Conservation (phyloP, 2,329 filamentous ascomycete genomes). For the Cercospora zeae-maydis region DNA sequence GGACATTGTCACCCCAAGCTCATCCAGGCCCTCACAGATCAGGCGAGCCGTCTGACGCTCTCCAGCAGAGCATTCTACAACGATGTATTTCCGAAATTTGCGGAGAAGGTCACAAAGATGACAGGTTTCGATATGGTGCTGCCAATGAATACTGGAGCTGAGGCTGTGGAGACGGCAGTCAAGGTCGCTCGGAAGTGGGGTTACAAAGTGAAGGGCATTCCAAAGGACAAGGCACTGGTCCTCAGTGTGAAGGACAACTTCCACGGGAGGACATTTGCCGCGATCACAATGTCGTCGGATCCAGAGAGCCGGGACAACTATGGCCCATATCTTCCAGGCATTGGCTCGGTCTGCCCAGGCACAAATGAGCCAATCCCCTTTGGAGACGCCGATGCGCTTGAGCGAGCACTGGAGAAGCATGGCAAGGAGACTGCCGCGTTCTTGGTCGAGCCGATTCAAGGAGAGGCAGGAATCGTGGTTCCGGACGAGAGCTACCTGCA, state of each 20-base stretch:
- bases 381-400: constrained; percentile 78
- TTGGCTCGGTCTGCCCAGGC: constrained; percentile 71
- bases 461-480: constrained; percentile 94
- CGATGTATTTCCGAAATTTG: constrained; percentile 94
- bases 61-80: constrained; percentile 97
- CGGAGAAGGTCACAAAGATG: constrained; percentile 80
- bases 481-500: constrained; percentile 84
- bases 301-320: constrained; percentile 96
- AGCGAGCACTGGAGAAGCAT: constrained; percentile 72
- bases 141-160: constrained; percentile 96
- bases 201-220: constrained; percentile 91
- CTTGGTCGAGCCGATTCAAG: constrained; percentile 94
- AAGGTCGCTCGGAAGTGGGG: constrained; percentile 98
- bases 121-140: constrained; percentile 98
- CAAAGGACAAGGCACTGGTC: constrained; percentile 76
- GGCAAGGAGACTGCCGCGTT: constrained; percentile 86
- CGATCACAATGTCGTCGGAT: constrained; percentile 92
- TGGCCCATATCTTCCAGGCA: constrained; percentile 86
- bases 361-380: constrained; percentile 78
- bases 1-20: constrained; percentile 97
- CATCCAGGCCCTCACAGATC: constrained; percentile 82
- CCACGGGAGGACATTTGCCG: constrained; percentile 94
- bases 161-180: constrained; percentile 92
- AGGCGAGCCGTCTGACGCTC: constrained; percentile 83
- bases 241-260: constrained; percentile 90